Evolutionary conservation across 225 moss, liverwort and hornwort species (phyloP), one percentile per base, ranked within the genome.

Genomic region (Antitrichia curtipendula): DNA sequence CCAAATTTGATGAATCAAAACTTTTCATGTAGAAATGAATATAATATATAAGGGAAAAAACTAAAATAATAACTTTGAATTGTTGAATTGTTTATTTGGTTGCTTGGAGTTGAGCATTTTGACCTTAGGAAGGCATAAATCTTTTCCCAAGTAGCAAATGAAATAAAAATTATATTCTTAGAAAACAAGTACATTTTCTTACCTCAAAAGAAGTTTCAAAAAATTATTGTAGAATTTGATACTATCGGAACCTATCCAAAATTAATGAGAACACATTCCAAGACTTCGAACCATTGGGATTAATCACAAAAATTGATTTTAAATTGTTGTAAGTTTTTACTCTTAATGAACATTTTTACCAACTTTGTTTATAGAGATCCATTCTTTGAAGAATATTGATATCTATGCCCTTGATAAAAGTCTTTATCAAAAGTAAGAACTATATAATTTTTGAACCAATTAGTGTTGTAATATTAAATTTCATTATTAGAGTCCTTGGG

Each of bases 141-240:
- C n/a, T n/a, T n/a, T 69, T 40, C 9, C 1, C 3, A 5, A 2
- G 2, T 71, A 27, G 27, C 1, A 0, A 41, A 27, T 71, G 9
- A 41, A 41, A 71, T 43, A 2, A 25, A 71, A 71, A n/a, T n/a
- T 27, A 14, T 25, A 41, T 70, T 4, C 2, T 0, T 43, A 43
- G 16, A 43, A 71, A 43, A 3, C 9, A 27, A 43, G 27, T 27
- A 9, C 27, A 43, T 71, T 71, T 5, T 71, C 0, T 41, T 43
- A 25, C 24, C 0, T 70, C 9, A 71, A 71, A 27, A 22, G 43
- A 28, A 8, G 3, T 71, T 43, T 9, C 9, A 9, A 71, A 16
- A 45, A 6, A 2, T 16, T 28, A 45, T 16, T 16, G 16, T 28
- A 71, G 9, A 43, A 27, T 43, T 71, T n/a, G n/a, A n/a, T n/a